Percentiles rank a stretch among this genome's conserved stretches.
Evolutionary conservation across 129 eudicot genomes (phyloP).

Genomic region (Tanacetum coccineum): DNA sequence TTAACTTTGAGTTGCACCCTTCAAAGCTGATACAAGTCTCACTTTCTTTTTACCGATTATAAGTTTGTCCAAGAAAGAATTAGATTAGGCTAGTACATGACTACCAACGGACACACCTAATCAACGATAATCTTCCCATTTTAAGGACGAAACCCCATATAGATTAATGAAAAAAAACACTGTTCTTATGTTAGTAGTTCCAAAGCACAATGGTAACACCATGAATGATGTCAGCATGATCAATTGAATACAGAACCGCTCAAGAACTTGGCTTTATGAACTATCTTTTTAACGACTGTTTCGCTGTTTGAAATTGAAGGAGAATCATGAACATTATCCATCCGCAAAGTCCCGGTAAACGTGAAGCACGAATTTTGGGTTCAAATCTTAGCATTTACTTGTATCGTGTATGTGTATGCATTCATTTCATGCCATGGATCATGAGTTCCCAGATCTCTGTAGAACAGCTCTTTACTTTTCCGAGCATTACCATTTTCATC

Average conservation of each 20-base stretch:
- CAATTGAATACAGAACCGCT: slow-evolving; percentile 60
- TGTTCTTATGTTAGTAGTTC: background rate
- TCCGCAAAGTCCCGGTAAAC: slow-evolving; percentile 87
- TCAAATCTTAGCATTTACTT: slow-evolving; percentile 89
- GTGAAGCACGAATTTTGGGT: slow-evolving; percentile 92
- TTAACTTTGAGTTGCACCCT: too few species aligned
- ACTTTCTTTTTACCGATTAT: too few species aligned
- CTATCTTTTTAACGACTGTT: slow-evolving; percentile 46
- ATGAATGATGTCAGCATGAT: slow-evolving; percentile 36
- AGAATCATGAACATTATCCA: slow-evolving; percentile 55
- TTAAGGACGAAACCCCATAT: background rate
- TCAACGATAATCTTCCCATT: background rate
- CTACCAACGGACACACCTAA: background rate
- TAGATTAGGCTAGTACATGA: background rate
- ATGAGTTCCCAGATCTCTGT: slow-evolving; percentile 89
- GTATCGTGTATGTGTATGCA: slow-evolving; percentile 94
- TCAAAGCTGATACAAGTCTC: too few species aligned
- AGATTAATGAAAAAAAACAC: background rate
- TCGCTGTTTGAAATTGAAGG: slow-evolving; percentile 30
- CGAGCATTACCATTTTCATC: slow-evolving; percentile 79
- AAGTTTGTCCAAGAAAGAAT: slow-evolving; percentile 11
- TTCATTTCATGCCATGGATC: slow-evolving; percentile 99
- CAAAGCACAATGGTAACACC: background rate
- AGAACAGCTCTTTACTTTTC: slow-evolving; percentile 90
- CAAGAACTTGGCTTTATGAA: slow-evolving; percentile 51